Evolutionary conservation across 139 green algal species (phyloP).

Genomic region (Chlorella ohadii): DNA sequence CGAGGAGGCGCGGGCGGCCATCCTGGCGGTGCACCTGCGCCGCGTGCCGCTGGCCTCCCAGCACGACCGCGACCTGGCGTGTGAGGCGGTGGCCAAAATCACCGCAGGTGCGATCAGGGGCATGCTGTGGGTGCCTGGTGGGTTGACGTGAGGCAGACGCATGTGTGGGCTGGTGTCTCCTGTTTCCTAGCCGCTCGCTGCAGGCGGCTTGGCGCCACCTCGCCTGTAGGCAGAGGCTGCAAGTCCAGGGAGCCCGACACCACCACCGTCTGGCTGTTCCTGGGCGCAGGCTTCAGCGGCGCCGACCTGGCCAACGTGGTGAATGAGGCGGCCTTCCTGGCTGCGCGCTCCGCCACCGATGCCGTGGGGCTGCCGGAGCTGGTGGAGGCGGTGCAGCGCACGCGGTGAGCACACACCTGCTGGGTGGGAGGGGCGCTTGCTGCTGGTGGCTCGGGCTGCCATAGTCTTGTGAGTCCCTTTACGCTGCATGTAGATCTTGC

Average conservation of each 20-base stretch:
- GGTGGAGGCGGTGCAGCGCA: constrained; percentile 74
- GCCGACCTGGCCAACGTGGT: constrained; percentile 97
- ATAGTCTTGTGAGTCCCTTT: too few relatives aligned
- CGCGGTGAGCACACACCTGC: constrained; percentile 5
- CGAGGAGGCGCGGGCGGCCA: constrained; percentile 68
- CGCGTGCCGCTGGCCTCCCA: constrained; percentile 55
- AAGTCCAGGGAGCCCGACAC: background rate
- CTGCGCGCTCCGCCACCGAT: constrained; percentile 63
- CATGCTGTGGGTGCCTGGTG: background rate
- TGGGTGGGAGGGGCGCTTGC: too few relatives aligned
- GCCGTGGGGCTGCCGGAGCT: constrained; percentile 74
- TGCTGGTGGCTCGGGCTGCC: too few relatives aligned
- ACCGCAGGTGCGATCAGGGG: background rate
- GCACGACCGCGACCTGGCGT: constrained; percentile 3
- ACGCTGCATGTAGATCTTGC: background rate
- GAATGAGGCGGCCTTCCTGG: constrained; percentile 92
- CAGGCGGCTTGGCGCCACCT: too few relatives aligned
- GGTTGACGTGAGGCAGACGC: too few relatives aligned
- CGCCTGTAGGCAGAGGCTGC: too few relatives aligned
- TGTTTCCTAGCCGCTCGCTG: too few relatives aligned
- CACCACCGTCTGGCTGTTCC: too few relatives aligned
- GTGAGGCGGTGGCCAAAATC: constrained; percentile 7
- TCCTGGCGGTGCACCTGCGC: constrained; percentile 86
- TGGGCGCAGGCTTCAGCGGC: constrained; percentile 31
- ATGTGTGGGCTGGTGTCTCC: too few relatives aligned